Evolutionary conservation across 2,329 filamentous ascomycete genomes (phyloP).

Genomic region (Penicillium digitatum): DNA sequence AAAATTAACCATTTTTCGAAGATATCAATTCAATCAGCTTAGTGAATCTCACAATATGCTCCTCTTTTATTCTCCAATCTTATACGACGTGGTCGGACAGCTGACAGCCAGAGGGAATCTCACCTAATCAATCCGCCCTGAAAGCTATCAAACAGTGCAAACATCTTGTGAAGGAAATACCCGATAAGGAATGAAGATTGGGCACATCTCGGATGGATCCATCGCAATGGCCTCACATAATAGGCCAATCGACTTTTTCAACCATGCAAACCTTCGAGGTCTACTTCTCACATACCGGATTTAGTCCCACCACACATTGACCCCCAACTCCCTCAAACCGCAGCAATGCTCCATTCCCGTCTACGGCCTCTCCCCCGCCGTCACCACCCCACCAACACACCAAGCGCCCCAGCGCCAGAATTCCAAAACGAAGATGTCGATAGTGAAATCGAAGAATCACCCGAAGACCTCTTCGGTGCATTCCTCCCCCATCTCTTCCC

Average conservation of each 20-base stretch:
- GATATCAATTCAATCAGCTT: not conserved
- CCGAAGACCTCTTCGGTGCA: conserved; percentile 53
- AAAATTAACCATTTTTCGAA: not conserved
- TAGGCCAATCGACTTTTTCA: not conserved
- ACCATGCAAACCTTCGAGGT: not conserved
- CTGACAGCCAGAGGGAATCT: not conserved
- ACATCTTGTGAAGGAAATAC: not conserved
- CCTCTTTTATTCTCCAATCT: not conserved
- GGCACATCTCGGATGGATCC: not conserved
- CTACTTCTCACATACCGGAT: not conserved
- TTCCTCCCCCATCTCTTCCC: conserved; percentile 55
- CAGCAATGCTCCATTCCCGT: conserved; percentile 30
- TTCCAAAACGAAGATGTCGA: conserved; percentile 16
- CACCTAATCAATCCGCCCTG: not conserved
- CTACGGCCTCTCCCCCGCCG: conserved; percentile 30
- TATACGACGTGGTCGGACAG: conserved; percentile 7
- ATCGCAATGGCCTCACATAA: not conserved
- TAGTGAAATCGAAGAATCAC: conserved; percentile 25
- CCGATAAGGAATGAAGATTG: not conserved
- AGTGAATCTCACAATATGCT: not conserved
- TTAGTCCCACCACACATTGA: not conserved
- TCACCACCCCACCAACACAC: conserved; percentile 4
- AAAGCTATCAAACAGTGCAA: conserved; percentile 9
- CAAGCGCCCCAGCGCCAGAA: conserved; percentile 15
- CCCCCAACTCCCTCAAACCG: not conserved